Percentiles rank a stretch among this genome's conserved stretches.
Evolutionary conservation across 768 basidiomycete genomes (phyloP).

Genomic region (Amanita muscaria): DNA sequence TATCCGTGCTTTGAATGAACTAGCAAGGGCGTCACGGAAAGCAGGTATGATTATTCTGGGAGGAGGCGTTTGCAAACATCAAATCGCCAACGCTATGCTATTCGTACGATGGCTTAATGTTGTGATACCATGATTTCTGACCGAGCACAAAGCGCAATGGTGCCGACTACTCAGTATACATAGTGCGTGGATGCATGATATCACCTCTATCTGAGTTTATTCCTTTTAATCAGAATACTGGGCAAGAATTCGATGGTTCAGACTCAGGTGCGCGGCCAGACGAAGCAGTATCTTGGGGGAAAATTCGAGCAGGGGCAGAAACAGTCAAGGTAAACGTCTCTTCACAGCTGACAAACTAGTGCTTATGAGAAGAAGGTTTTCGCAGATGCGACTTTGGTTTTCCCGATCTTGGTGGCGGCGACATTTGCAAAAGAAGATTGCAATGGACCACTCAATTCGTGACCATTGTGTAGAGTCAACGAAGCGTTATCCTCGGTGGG

Average conservation of each 20-base stretch:
- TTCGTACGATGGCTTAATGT: slow-evolving; percentile 50
- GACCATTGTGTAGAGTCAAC: too few relatives aligned
- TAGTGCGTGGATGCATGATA: slow-evolving; percentile 49
- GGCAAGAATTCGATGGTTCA: slow-evolving; percentile 98
- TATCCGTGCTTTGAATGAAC: slow-evolving; percentile 86
- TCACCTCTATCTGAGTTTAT: neutral
- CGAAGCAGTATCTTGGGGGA: slow-evolving; percentile 98
- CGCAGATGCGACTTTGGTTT: slow-evolving; percentile 95
- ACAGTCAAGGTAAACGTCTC: slow-evolving; percentile 57
- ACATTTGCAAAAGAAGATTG: slow-evolving; percentile 62
- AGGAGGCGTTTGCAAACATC: slow-evolving; percentile 98
- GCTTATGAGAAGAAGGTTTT: slow-evolving; percentile 44
- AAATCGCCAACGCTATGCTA: slow-evolving; percentile 99
- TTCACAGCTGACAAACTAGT: neutral
- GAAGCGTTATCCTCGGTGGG: too few relatives aligned
- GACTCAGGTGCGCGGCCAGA: slow-evolving; percentile 96
- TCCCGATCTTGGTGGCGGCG: slow-evolving; percentile 90
- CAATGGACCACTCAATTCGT: too few relatives aligned
- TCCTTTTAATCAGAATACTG: slow-evolving; percentile 66
- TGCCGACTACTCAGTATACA: slow-evolving; percentile 94
- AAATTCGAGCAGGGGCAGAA: slow-evolving; percentile 82
- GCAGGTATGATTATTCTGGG: slow-evolving; percentile 98
- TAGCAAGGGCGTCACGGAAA: slow-evolving; percentile 77
- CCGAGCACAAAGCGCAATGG: slow-evolving; percentile 71
- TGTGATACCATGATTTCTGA: slow-evolving; percentile 1